phyloP scores from a whole-genome alignment of 2,329 filamentous ascomycete species.

The Raffaelea albimanens region DNA sequence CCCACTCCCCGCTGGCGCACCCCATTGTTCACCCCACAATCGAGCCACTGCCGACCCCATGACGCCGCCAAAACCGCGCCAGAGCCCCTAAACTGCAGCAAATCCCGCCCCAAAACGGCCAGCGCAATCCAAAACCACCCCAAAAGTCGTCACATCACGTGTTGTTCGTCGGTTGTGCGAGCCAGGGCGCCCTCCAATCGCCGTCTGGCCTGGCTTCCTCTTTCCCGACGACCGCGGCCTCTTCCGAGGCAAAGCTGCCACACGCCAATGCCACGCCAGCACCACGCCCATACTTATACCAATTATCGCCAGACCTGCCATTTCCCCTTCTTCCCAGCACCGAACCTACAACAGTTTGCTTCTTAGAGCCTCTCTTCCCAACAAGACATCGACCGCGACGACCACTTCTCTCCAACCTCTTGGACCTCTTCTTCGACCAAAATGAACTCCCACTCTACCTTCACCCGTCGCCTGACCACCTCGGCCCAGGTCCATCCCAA shows the following conservation, averaged over 20 bases:
- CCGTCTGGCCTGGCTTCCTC: not conserved
- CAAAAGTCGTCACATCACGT: conserved; percentile 1
- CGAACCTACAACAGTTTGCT: too few species aligned
- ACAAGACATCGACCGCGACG: too few species aligned
- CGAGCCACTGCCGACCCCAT: conserved; percentile 2
- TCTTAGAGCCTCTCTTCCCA: too few species aligned
- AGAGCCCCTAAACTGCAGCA: not conserved
- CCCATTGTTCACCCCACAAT: conserved; percentile 4
- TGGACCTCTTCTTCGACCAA: too few species aligned
- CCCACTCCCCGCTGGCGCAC: not conserved
- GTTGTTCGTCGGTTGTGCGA: not conserved
- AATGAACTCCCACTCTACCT: conserved; percentile 5
- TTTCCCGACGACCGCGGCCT: not conserved
- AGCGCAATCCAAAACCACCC: not conserved
- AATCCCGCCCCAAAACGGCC: not conserved
- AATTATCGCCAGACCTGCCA: not conserved
- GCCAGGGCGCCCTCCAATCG: not conserved
- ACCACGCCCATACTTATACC: too few species aligned
- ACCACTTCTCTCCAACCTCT: too few species aligned
- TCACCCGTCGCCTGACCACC: conserved; percentile 9
- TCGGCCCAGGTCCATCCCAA: conserved; percentile 21
- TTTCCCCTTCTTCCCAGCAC: not conserved
- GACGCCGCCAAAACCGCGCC: not conserved
- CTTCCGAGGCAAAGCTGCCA: not conserved
- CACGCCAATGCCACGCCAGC: too few species aligned